Base-by-base conservation (phyloP, 2,329 filamentous ascomycete species). In the Aspergillus intermedius region DNA sequence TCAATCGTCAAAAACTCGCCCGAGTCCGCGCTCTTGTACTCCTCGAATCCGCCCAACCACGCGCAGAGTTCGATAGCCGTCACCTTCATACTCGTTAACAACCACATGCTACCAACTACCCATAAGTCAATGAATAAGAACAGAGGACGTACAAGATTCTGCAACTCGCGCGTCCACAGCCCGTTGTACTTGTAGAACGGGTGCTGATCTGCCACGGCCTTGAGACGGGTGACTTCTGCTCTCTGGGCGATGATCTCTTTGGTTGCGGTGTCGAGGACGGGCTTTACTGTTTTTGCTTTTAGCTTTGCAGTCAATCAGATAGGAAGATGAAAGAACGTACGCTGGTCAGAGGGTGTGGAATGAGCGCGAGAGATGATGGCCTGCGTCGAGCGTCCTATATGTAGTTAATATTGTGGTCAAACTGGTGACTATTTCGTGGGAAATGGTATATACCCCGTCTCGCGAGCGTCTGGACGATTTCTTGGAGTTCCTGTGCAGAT, bases 161-260 rank as follows among this genome's bases (percentile, higher is more conserved):
- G 91, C 47, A 96, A 74, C 61, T 87, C 82, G 50, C 88, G 82
- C 23, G 83, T 80, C 93, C 93, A 98, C 66, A 89, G 82, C 49
- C 77, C 75, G 70, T 96, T 96, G 75, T 94, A 96, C 79, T 95
- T 96, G 82, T 97, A 98, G 77, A 97, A 98, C 0, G 93, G 91
- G 62, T 94, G 86, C 66, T 87, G 79, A 22, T 89, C 91, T 2
- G 91, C 89, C 47, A 88, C 80, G 47, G 77, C 72, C 52, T 82
- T 80, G 41, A 98, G 80, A 57, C 84, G 82, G 49, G 75, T 72
- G 42, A 96, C 79, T 41, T 84, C 86, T 43, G 81, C 75, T 48
- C 87, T 79, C 67, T 95, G 83, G 32, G 86, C 80, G 54, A 80
- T 74, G 65, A 97, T 87, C 49, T 81, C 80, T 52, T 74, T 72